These are phyloP conservation scores for Physaria fendleri DNA, from an alignment of 345 rosid genomes.

Conservation along the genomic window DNA sequence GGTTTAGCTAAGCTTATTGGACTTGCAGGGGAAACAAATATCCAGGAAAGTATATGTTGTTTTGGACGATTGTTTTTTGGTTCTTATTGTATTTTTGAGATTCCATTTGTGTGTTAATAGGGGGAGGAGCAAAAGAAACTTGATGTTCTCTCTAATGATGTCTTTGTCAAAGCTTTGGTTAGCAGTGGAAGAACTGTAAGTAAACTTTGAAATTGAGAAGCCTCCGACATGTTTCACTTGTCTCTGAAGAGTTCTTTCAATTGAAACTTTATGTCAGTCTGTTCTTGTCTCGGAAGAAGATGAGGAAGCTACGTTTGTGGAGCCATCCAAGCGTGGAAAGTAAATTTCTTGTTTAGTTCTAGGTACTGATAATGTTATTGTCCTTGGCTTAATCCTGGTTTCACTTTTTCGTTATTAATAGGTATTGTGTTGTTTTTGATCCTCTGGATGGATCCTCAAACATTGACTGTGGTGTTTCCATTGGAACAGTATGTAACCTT, in stretches of 20 bases:
- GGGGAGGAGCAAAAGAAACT: conserved; percentile 99
- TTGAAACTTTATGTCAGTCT: conserved; percentile 40
- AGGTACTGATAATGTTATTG: background rate
- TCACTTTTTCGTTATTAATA: too few relatives aligned
- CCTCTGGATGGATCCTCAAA: too few relatives aligned
- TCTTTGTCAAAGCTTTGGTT: conserved; percentile 81
- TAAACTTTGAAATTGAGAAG: background rate
- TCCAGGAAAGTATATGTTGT: conserved; percentile 51
- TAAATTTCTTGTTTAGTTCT: conserved; percentile 19
- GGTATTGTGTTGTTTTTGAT: too few relatives aligned
- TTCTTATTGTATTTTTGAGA: background rate
- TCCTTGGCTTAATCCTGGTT: too few relatives aligned
- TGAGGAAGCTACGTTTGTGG: conserved; percentile 88
- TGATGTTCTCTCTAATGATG: conserved; percentile 95
- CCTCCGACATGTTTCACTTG: background rate
- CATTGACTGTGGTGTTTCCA: too few relatives aligned
- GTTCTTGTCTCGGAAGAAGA: conserved; percentile 98
- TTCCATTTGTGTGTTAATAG: conserved; percentile 28
- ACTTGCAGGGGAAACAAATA: conserved; percentile 95
- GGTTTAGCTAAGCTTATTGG: conserved; percentile 94
- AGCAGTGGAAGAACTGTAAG: conserved; percentile 98
- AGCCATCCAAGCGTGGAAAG: conserved; percentile 73
- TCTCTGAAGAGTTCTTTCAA: background rate
- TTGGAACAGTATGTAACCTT: too few relatives aligned
- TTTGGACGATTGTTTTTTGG: background rate